Base-by-base conservation (phyloP, 352 stramenopile species). In the Phytophthora cactorum region DNA sequence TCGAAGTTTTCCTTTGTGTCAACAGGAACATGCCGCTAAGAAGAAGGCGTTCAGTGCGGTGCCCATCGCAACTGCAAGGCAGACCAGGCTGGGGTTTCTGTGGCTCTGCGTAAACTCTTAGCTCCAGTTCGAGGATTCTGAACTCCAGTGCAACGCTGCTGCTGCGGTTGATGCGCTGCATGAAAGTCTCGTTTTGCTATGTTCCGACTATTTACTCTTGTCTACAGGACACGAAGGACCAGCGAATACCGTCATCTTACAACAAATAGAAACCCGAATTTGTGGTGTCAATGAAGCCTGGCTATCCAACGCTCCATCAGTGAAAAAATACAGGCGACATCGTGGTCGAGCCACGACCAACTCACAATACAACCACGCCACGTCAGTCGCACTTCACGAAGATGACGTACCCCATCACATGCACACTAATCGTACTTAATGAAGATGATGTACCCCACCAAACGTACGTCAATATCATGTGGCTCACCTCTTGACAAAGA, bases 51-150 rank as follows among this genome's bases (percentile, higher is more conserved):
- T 54, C 32, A 49, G 51, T 17, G 15, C 46, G 32, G 45, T 25
- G 50, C 47, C 28, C 28, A 59, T 57, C 34, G 53, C 66, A 66
- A 61, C 66, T 65, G 66, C 53, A 71, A n/a, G 32, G 51, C 64
- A 72, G 44, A 72, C 58, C 29, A 54, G 64, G 47, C 65, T 63
- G 56, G 52, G 36, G 38, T 38, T 63, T 68, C 29, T 64, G 65
- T 61, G 65, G 65, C 51, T 68, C 2, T 11, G 7, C n/a, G 17
- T 28, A 15, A 6, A 44, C 46, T 43, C 15, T 15, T 43, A 52
- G 64, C 43, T 47, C 46, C 58, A 68, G 50, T 59, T 68, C 52
- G 46, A 67, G 44, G 17, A 36, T 15, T 27, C 52, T 68, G 46
- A 54, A 59, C 29, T 47, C 11, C 47, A 50, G 36, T 58, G 45